Conservation (phyloP, 1,139 yeast genomes). For the Suzukiozyma palmioleophila region DNA sequence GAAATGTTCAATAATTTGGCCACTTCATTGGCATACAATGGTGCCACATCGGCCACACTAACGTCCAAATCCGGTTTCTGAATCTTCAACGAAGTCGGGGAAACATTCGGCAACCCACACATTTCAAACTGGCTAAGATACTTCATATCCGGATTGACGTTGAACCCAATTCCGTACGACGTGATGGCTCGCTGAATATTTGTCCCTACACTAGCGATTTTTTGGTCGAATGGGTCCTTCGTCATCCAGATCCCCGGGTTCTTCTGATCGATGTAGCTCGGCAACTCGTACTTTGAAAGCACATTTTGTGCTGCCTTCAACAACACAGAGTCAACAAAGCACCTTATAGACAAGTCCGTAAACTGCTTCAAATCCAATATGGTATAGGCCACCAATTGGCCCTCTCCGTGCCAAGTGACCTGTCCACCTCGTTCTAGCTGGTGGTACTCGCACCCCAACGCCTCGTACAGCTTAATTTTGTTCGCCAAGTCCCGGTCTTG, state of each 20-base stretch:
- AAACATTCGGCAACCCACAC: constrained; percentile 74
- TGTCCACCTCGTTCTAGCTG: constrained; percentile 95
- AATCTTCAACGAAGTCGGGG: constrained; percentile 33
- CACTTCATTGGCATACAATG: constrained; percentile 48
- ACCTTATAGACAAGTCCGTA: constrained; percentile 57
- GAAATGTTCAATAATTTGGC: constrained; percentile 45
- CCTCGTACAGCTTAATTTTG: constrained; percentile 36
- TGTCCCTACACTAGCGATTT: constrained; percentile 88
- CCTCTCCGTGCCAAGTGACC: constrained; percentile 94
- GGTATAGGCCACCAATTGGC: constrained; percentile 86
- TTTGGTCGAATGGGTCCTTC: constrained; percentile 34
- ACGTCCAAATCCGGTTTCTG: constrained; percentile 17
- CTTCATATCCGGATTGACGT: constrained; percentile 67
- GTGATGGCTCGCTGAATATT: constrained; percentile 82
- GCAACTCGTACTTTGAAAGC: constrained; percentile 44
- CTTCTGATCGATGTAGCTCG: constrained; percentile 41
- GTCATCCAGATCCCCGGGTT: constrained; percentile 87
- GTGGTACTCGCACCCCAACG: constrained; percentile 44
- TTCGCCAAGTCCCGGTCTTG: constrained; percentile 34
- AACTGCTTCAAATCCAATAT: constrained; percentile 70
- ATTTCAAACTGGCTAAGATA: constrained; percentile 70
- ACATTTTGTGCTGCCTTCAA: constrained; percentile 61
- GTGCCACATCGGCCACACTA: constrained; percentile 43
- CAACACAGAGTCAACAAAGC: constrained; percentile 66
- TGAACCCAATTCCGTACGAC: constrained; percentile 85